Conservation (phyloP, 2,329 filamentous ascomycete species). For the Fusarium sp. region DNA sequence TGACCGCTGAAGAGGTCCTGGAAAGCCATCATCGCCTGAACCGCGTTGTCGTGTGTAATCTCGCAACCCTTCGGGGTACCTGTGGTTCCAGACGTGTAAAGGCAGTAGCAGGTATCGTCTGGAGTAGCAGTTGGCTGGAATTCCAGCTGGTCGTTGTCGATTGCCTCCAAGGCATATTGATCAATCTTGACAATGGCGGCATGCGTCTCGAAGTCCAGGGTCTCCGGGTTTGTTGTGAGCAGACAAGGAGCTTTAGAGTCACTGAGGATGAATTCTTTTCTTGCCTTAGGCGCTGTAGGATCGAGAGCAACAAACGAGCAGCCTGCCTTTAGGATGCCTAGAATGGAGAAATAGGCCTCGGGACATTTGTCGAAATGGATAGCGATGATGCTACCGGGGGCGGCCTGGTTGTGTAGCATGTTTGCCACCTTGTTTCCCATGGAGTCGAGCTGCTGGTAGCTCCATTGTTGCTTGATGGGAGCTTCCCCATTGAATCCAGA, state of each 20-base stretch:
- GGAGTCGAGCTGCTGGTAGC: constrained; percentile 77
- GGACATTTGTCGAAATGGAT: constrained; percentile 88
- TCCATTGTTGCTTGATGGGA: constrained; percentile 71
- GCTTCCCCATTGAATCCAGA: constrained; percentile 61
- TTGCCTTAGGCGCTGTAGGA: constrained; percentile 74
- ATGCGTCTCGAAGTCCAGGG: constrained; percentile 49
- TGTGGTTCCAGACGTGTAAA: constrained; percentile 90
- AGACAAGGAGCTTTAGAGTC: constrained; percentile 78
- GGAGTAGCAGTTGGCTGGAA: constrained; percentile 41
- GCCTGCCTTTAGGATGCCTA: constrained; percentile 85
- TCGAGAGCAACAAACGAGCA: constrained; percentile 87
- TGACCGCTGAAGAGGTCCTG: constrained; percentile 80
- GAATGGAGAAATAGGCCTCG: constrained; percentile 83
- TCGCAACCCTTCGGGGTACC: constrained; percentile 90
- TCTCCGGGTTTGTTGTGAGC: constrained; percentile 61
- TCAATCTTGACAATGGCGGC: constrained; percentile 51
- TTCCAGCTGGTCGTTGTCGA: constrained; percentile 22
- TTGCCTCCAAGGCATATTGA: constrained; percentile 45
- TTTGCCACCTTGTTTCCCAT: constrained; percentile 80
- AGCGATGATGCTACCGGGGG: constrained; percentile 73
- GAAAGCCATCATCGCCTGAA: constrained; percentile 91
- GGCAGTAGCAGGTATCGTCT: constrained; percentile 79
- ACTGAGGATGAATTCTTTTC: constrained; percentile 81
- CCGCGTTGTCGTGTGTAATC: constrained; percentile 87
- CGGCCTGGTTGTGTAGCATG: constrained; percentile 65